Evolutionary conservation across 306 rosid species (phyloP), one percentile per base, ranked within the genome.

Genomic region (Trifolium dubium): DNA sequence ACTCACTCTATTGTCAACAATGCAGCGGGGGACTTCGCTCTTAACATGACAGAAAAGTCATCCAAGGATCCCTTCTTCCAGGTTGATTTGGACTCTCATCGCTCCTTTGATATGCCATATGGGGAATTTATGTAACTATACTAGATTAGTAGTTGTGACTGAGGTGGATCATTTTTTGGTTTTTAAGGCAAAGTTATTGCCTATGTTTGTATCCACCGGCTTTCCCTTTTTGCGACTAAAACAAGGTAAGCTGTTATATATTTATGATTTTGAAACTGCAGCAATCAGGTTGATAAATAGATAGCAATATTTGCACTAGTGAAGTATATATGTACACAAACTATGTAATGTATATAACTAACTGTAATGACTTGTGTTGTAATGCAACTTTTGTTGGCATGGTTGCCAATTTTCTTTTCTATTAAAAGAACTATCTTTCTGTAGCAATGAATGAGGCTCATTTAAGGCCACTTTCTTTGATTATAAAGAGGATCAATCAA

Each of bases 181-280:
- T 64, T 51, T 55, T 11, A 51, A 68, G 79, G 31, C 44, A 4
- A 37, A 65, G 39, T 3, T 39, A 19, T 54, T 54, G 61, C 31
- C 65, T 54, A 53, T 68, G n/a, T n/a, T n/a, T n/a, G 80, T 66
- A 76, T 73, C 69, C 35, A 67, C 19, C 17, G 59, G 17, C 67
- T 34, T 29, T 31, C 5, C 29, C 61, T 69, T 72, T 47, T 35
- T 11, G 2, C 47, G 50, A 47, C 68, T 56, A 12, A 71, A 47
- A 69, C 37, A 55, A 39, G 78, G 85, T 73, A 47, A 47, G 70
- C 80, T 73, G 69, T 19, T 30, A 11, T 67, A 41, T 63, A 10
- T 5, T 34, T 72, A 51, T 61, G 34, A 76, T 76, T 64, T 79
- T 71, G 69, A 66, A 79, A 51, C 60, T 65, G 75, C 77, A 75